A percentile compares a stretch with the other conserved stretches of the same genome.
Evolutionary conservation across 306 rosid species (phyloP).

Genomic region (Trifolium fragiferum): DNA sequence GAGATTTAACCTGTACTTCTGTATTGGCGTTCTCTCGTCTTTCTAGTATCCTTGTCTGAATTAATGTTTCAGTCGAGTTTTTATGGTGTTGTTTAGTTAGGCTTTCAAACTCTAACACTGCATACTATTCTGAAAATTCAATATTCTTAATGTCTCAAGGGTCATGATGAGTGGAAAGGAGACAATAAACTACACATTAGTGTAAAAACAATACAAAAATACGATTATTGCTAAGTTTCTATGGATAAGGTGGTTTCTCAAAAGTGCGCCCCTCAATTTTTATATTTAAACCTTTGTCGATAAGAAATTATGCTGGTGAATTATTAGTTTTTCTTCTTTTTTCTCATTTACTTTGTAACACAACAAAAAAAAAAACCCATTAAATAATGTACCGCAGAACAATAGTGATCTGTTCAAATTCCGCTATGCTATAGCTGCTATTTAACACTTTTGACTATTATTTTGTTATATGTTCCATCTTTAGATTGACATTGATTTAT

Average conservation of each 20-base stretch:
- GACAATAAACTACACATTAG: not conserved
- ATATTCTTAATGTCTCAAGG: not conserved
- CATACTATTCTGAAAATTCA: not conserved
- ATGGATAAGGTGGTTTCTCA: not conserved
- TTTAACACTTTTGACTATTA: not conserved
- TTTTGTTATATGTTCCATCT: not conserved
- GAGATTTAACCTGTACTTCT: not conserved
- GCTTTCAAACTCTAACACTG: not conserved
- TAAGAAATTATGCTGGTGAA: not conserved
- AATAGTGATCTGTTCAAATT: not conserved
- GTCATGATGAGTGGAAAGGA: not conserved
- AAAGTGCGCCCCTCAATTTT: not conserved
- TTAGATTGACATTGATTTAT: not conserved
- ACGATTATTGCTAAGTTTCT: not conserved
- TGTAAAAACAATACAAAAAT: too few relatives aligned
- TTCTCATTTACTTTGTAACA: too few relatives aligned
- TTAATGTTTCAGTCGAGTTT: not conserved
- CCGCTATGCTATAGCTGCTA: not conserved
- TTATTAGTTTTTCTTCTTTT: too few relatives aligned
- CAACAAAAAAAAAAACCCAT: too few relatives aligned
- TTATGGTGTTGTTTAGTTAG: not conserved
- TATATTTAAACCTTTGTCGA: not conserved
- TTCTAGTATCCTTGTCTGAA: not conserved
- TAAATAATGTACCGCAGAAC: not conserved
- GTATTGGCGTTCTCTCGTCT: not conserved